Percentiles rank a stretch among this genome's conserved stretches.
Evolutionary conservation across 352 stramenopile species (phyloP).

Genomic region (Discostella stelligera): DNA sequence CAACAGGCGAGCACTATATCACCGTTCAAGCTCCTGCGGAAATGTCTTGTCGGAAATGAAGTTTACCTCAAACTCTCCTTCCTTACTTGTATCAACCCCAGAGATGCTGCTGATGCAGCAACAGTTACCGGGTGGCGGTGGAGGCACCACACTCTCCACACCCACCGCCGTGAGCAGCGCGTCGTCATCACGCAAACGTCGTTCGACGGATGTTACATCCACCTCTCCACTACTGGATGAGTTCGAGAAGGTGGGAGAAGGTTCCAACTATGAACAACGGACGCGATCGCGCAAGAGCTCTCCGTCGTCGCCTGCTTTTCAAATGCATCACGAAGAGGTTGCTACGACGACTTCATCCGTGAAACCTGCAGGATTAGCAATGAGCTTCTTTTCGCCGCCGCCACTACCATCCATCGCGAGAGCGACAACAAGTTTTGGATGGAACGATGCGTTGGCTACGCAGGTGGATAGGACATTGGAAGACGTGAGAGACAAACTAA

Average conservation of each 20-base stretch:
- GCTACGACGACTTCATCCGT: not conserved
- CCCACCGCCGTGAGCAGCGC: not conserved
- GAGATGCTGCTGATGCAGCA: not conserved
- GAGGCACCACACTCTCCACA: slow-evolving; percentile 4
- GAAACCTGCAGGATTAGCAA: not conserved
- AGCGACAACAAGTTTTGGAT: not conserved
- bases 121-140: not conserved
- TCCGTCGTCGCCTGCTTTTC: not conserved
- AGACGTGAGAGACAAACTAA: slow-evolving; percentile 9
- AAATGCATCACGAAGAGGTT: not conserved
- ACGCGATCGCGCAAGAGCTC: not conserved
- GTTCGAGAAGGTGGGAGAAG: not conserved
- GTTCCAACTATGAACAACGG: not conserved
- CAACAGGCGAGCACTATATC: not conserved
- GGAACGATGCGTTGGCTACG: not conserved
- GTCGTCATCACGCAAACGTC: slow-evolving; percentile 12
- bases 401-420: not conserved
- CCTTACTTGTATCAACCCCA: not conserved
- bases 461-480: slow-evolving; percentile 7
- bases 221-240: not conserved
- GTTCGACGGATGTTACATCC: not conserved
- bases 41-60: slow-evolving; percentile 2
- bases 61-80: not conserved
- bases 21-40: slow-evolving; percentile 4
- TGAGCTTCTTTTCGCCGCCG: not conserved